A percentile compares a stretch with the other conserved stretches of the same genome.
These are phyloP conservation scores for Pisolithus tinctorius DNA, from an alignment of 768 basidiomycete genomes.

Conservation along the genomic window DNA sequence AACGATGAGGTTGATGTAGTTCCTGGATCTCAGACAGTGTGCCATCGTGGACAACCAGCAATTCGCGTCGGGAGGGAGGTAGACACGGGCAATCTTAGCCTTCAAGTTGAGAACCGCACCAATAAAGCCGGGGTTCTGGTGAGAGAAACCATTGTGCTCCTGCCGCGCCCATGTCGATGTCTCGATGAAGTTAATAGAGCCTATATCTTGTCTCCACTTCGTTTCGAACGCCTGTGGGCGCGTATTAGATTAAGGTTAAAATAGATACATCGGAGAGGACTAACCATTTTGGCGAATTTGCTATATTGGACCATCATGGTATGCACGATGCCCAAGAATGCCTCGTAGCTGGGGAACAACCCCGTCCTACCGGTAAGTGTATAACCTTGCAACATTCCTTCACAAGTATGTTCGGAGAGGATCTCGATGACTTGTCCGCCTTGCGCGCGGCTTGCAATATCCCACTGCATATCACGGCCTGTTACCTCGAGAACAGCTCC, in stretches of 20 bases:
- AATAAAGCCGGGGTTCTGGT: conserved; percentile 84
- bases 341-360: conserved; percentile 87
- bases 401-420: conserved; percentile 82
- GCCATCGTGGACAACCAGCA: conserved; percentile 77
- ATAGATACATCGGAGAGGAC: conserved; percentile 6
- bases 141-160: conserved; percentile 87
- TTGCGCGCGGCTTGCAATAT: conserved; percentile 52
- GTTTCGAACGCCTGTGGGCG: conserved; percentile 44
- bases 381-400: conserved; percentile 90
- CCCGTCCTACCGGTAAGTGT: conserved; percentile 83
- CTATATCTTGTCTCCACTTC: conserved; percentile 62
- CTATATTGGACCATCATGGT: conserved; percentile 89
- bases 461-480: conserved; percentile 83
- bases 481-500: conserved; percentile 68
- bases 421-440: conserved; percentile 87
- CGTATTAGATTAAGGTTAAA: neutral
- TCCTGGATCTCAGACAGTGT: conserved; percentile 78
- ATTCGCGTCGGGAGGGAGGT: conserved; percentile 88
- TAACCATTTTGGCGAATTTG: conserved; percentile 82
- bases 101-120: conserved; percentile 81
- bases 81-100: conserved; percentile 62
- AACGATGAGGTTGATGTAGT: conserved; percentile 85
- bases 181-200: conserved; percentile 81
- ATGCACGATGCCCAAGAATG: conserved; percentile 83
- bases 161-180: conserved; percentile 84